Evolutionary conservation across 2,329 filamentous ascomycete species (phyloP).

Genomic region (Cladosporium phlei): DNA sequence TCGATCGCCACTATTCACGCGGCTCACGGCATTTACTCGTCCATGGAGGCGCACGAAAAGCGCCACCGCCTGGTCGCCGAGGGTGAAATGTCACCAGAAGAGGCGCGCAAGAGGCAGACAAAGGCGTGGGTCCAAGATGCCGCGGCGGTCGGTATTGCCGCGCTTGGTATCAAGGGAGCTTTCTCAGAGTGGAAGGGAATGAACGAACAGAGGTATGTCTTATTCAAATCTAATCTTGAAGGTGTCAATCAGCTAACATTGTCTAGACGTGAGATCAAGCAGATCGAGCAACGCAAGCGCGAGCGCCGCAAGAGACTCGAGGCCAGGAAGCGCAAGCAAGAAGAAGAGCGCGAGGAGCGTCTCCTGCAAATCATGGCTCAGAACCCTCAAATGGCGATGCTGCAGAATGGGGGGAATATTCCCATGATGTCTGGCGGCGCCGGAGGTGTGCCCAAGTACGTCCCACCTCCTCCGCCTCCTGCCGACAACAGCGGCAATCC

Average conservation of each 20-base stretch:
- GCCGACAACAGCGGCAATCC: slow-evolving; percentile 32
- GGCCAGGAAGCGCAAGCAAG: slow-evolving; percentile 41
- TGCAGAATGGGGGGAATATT: slow-evolving; percentile 21
- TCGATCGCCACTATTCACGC: slow-evolving; percentile 67
- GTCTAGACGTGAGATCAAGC: slow-evolving; percentile 39
- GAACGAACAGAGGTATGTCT: slow-evolving; percentile 54
- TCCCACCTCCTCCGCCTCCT: slow-evolving; percentile 14
- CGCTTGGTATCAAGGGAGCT: slow-evolving; percentile 63
- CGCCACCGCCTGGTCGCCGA: slow-evolving; percentile 56
- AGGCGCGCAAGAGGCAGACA: slow-evolving; percentile 58
- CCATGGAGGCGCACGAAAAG: slow-evolving; percentile 60
- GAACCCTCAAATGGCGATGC: slow-evolving; percentile 27
- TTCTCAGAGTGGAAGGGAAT: slow-evolving; percentile 64
- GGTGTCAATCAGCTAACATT: slow-evolving; percentile 17
- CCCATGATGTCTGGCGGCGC: slow-evolving; percentile 13
- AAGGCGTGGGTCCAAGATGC: slow-evolving; percentile 62
- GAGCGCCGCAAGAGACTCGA: slow-evolving; percentile 39
- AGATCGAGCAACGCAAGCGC: slow-evolving; percentile 47
- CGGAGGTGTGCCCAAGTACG: background rate
- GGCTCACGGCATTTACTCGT: slow-evolving; percentile 59
- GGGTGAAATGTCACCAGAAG: slow-evolving; percentile 58
- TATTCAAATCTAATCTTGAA: background rate
- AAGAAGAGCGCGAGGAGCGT: slow-evolving; percentile 36
- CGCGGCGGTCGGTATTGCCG: slow-evolving; percentile 62
- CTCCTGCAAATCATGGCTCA: slow-evolving; percentile 32